Conservation (phyloP, 805 yeast genomes). For the Suhomyces kilbournensis region DNA sequence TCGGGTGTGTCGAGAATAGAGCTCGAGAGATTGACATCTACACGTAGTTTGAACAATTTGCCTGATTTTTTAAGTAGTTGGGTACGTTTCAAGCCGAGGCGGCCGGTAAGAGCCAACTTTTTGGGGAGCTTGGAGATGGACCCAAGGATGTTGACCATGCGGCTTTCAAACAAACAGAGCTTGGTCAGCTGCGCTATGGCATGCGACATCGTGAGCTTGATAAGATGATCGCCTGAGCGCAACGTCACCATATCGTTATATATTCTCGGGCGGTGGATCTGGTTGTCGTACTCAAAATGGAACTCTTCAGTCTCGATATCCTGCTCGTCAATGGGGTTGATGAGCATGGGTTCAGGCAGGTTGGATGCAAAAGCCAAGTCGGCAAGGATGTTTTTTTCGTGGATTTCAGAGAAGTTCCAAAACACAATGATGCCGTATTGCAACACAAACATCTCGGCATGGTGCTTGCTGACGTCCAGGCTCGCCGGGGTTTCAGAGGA, state of each 20-base stretch:
- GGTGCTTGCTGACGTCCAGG: constrained; percentile 51
- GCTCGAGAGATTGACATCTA: constrained; percentile 88
- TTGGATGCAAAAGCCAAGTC: constrained; percentile 74
- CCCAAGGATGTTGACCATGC: constrained; percentile 79
- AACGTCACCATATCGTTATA: constrained; percentile 93
- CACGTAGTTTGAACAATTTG: constrained; percentile 80
- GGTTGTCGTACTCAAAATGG: constrained; percentile 67
- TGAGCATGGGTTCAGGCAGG: constrained; percentile 47
- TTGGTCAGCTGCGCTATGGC: constrained; percentile 97
- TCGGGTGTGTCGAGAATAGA: constrained; percentile 93
- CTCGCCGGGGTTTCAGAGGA: neutral
- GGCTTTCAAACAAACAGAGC: constrained; percentile 82
- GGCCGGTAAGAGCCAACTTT: constrained; percentile 85
- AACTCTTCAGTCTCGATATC: constrained; percentile 92
- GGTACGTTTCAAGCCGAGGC: constrained; percentile 77
- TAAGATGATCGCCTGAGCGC: constrained; percentile 86
- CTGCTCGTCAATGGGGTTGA: constrained; percentile 77
- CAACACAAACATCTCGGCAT: constrained; percentile 84
- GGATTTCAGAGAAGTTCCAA: constrained; percentile 92
- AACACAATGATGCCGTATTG: constrained; percentile 96
- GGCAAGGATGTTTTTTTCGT: constrained; percentile 90
- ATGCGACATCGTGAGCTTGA: constrained; percentile 89
- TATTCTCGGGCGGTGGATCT: constrained; percentile 65
- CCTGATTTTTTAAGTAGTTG: constrained; percentile 89
- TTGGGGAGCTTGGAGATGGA: constrained; percentile 89